Percentiles rank a stretch among this genome's conserved stretches.
These are phyloP conservation scores for Monosporozyma servazzii DNA, from an alignment of 805 yeast species.

Conservation along the genomic window DNA sequence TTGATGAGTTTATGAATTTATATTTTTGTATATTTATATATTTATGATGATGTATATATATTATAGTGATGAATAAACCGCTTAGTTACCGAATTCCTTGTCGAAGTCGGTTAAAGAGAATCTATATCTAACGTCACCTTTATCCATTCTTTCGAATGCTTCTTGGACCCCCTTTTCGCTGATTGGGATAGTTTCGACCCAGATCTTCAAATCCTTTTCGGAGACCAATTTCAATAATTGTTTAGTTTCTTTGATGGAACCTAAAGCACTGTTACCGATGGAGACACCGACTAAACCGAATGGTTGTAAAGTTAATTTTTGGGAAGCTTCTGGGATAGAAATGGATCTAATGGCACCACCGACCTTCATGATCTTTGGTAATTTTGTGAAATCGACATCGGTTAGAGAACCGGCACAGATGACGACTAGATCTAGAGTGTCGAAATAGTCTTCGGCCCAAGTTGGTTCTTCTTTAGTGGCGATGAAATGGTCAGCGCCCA, in stretches of 20 bases:
- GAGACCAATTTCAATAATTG: constrained; percentile 43
- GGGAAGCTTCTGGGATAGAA: constrained; percentile 16
- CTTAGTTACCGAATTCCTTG: constrained; percentile 20
- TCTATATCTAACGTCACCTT: constrained; percentile 47
- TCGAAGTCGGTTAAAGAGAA: constrained; percentile 44
- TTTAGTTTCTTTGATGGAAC: constrained; percentile 38
- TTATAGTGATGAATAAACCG: neutral
- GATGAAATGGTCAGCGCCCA: constrained; percentile 47
- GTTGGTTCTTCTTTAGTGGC: constrained; percentile 44
- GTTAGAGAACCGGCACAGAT: constrained; percentile 40
- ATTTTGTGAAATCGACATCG: constrained; percentile 32
- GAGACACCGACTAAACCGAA: constrained; percentile 19
- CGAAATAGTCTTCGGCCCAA: constrained; percentile 32
- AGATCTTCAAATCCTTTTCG: constrained; percentile 38
- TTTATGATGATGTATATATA: neutral
- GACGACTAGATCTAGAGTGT: constrained; percentile 38
- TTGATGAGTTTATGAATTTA: too few relatives aligned
- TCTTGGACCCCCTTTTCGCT: constrained; percentile 34
- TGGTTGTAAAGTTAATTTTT: constrained; percentile 11
- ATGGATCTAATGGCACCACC: constrained; percentile 31
- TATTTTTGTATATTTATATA: neutral
- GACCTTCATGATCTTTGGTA: constrained; percentile 24
- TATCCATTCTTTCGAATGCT: constrained; percentile 40
- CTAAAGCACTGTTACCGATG: constrained; percentile 32
- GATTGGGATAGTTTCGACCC: constrained; percentile 45